Conservation (phyloP, 1,139 yeast species). For the Geotrichum phurueaensis region DNA sequence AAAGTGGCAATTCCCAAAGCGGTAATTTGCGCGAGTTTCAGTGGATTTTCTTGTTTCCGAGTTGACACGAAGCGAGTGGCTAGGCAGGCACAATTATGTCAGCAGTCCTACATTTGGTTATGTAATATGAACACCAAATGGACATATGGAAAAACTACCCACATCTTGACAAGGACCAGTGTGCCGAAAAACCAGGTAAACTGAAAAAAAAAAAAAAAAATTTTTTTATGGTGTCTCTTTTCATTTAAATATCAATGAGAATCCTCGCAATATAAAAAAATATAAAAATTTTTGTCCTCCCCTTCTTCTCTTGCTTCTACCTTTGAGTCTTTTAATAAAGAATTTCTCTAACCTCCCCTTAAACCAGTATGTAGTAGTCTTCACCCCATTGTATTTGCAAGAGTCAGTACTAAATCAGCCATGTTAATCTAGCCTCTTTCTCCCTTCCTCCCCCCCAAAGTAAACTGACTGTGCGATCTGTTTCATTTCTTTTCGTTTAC, state of each 20-base stretch:
- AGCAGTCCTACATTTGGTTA: neutral
- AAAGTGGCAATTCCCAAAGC: neutral
- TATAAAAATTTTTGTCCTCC: neutral
- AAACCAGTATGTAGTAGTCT: neutral
- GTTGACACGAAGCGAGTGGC: neutral
- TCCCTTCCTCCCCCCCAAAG: neutral
- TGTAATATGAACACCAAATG: neutral
- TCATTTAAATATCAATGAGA: neutral
- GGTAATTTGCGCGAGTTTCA: neutral
- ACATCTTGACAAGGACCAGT: neutral
- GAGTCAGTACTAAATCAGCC: neutral
- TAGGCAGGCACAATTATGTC: neutral
- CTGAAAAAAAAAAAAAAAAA: slow-evolving; percentile 17
- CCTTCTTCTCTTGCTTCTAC: neutral
- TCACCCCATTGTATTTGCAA: neutral
- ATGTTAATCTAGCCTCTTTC: neutral
- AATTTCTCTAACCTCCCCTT: neutral
- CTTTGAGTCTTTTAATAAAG: neutral
- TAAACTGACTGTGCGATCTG: slow-evolving; percentile 13
- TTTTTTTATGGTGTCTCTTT: neutral
- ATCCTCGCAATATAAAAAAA: neutral
- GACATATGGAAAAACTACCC: neutral
- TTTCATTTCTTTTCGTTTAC: slow-evolving; percentile 15
- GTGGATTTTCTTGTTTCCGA: neutral
- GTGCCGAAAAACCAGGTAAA: neutral